Percentiles rank a stretch among this genome's conserved stretches.
phyloP scores from a whole-genome alignment of 257 asterid genomes.

The Solanum sitiens region DNA sequence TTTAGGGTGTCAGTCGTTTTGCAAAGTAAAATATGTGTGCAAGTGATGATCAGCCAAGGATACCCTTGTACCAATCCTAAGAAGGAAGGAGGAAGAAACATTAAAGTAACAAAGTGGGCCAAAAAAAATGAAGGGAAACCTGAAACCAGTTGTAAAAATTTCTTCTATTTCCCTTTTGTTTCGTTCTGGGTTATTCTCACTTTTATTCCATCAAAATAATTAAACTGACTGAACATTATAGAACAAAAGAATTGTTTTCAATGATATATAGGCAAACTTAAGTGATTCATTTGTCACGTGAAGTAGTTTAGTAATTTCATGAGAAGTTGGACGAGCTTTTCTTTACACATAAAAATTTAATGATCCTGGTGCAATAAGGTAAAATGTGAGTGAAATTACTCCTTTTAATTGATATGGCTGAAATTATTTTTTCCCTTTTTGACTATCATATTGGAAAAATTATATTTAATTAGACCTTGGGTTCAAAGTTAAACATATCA shows the following conservation, averaged over 20 bases:
- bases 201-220: not conserved
- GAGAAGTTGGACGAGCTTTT: not conserved
- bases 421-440: not conserved
- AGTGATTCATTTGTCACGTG: not conserved
- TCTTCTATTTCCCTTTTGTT: not conserved
- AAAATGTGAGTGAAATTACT: not conserved
- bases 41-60: not conserved
- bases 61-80: not conserved
- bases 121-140: not conserved
- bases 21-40: not conserved
- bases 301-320: not conserved
- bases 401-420: not conserved
- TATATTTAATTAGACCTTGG: too few species aligned
- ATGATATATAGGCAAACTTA: not conserved
- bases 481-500: too few species aligned
- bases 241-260: not conserved
- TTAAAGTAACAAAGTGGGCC: not conserved
- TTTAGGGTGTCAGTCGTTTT: not conserved
- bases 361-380: not conserved
- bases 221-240: not conserved
- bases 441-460: not conserved
- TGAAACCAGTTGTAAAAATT: not conserved
- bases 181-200: not conserved
- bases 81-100: not conserved
- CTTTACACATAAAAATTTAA: not conserved